Conservation (phyloP, 2,329 filamentous ascomycete genomes). For the Diaporthe citrichinensis region DNA sequence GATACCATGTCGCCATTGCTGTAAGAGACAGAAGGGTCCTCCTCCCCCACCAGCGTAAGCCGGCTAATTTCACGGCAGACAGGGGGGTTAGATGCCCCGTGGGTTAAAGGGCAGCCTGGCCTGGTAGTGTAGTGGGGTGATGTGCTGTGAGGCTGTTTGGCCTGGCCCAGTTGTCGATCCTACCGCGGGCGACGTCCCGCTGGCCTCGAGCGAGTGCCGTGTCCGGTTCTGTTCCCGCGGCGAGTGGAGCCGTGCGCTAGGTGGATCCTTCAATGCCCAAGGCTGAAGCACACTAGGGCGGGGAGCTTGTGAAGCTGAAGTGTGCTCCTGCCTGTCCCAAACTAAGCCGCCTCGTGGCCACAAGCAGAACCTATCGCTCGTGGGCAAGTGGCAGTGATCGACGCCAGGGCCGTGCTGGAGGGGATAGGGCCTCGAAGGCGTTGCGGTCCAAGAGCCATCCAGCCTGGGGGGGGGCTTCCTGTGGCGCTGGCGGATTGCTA, state of each 20-base stretch:
- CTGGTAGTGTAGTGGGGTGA: slow-evolving; percentile 20
- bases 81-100: background rate
- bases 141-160: slow-evolving; percentile 17
- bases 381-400: slow-evolving; percentile 10
- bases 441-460: background rate
- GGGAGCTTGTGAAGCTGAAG: slow-evolving; percentile 26
- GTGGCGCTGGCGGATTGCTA: slow-evolving; percentile 15
- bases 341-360: slow-evolving; percentile 23
- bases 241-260: slow-evolving; percentile 5
- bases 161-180: slow-evolving; percentile 15
- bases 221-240: background rate
- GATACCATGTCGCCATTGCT: background rate
- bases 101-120: slow-evolving; percentile 12
- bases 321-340: background rate
- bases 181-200: slow-evolving; percentile 1
- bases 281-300: slow-evolving; percentile 32
- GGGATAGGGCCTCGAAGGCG: background rate
- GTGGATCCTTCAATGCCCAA: background rate
- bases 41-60: background rate
- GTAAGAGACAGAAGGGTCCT: background rate
- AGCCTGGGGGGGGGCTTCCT: background rate
- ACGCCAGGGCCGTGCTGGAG: background rate
- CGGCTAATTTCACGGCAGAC: slow-evolving; percentile 2
- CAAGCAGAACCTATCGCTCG: slow-evolving; percentile 16
- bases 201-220: slow-evolving; percentile 18